Conservation (phyloP, 768 basidiomycete species). For the Thelephora aurantiotincta region DNA sequence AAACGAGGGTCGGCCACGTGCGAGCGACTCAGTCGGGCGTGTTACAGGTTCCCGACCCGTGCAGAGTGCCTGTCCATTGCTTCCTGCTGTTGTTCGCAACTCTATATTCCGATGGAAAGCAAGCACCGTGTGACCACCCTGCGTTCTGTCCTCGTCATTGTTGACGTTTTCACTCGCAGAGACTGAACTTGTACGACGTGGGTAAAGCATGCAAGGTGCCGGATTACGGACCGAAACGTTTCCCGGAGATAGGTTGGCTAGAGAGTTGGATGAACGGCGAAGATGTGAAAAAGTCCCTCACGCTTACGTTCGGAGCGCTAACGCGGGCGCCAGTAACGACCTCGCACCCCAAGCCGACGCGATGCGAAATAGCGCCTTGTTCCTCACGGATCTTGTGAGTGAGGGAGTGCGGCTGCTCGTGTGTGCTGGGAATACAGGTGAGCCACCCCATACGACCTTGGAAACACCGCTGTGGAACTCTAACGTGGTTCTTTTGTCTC, state of each 20-base stretch:
- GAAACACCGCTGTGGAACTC: not conserved
- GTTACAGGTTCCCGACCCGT: slow-evolving; percentile 31
- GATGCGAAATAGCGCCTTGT: slow-evolving; percentile 32
- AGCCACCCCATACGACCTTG: not conserved
- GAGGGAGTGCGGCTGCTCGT: slow-evolving; percentile 34
- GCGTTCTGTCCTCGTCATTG: not conserved
- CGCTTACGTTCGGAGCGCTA: slow-evolving; percentile 31
- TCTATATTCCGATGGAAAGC: slow-evolving; percentile 14
- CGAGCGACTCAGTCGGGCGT: slow-evolving; percentile 34
- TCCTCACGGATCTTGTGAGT: slow-evolving; percentile 34
- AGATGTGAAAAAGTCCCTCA: slow-evolving; percentile 58
- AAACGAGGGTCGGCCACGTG: slow-evolving; percentile 35
- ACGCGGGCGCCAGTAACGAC: slow-evolving; percentile 26
- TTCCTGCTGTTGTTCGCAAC: slow-evolving; percentile 67
- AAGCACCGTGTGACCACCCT: not conserved
- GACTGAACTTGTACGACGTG: slow-evolving; percentile 76
- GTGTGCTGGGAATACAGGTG: slow-evolving; percentile 21
- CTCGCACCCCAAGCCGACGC: slow-evolving; percentile 34
- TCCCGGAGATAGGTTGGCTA: slow-evolving; percentile 73
- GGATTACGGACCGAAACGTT: slow-evolving; percentile 46
- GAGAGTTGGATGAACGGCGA: slow-evolving; percentile 79
- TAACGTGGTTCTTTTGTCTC: slow-evolving; percentile 9
- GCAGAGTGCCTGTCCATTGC: slow-evolving; percentile 41
- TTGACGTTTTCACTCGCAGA: not conserved
- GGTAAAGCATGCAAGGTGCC: slow-evolving; percentile 19